phyloP scores from a whole-genome alignment of 75 land plant genomes.

The Picea sitchensis region DNA sequence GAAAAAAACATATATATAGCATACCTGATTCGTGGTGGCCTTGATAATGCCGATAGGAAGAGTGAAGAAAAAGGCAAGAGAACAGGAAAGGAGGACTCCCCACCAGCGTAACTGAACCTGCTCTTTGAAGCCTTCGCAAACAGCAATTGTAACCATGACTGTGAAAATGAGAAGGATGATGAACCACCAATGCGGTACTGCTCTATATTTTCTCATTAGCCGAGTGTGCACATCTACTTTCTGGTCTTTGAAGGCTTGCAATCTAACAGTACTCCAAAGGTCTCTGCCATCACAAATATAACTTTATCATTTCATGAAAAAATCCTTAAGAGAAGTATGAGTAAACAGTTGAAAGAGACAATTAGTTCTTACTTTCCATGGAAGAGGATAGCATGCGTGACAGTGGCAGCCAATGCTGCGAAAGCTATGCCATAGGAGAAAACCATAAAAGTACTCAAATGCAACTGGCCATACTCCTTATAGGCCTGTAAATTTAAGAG shows the following conservation, averaged over 20 bases:
- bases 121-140: slow-evolving; percentile 23
- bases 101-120: slow-evolving; percentile 24
- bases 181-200: slow-evolving; percentile 26
- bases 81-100: slow-evolving; percentile 18
- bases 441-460: slow-evolving; percentile 69
- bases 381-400: slow-evolving; percentile 59
- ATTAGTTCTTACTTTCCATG: slow-evolving; percentile 46
- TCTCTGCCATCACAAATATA: background rate
- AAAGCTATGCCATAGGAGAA: slow-evolving; percentile 69
- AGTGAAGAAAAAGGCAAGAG: slow-evolving; percentile 17
- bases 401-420: slow-evolving; percentile 63
- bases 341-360: slow-evolving; percentile 9
- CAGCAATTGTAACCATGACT: slow-evolving; percentile 9
- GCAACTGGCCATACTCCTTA: slow-evolving; percentile 32
- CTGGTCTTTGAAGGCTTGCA: slow-evolving; percentile 10
- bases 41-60: slow-evolving; percentile 33
- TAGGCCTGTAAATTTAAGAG: slow-evolving; percentile 48
- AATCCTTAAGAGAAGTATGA: background rate
- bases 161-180: slow-evolving; percentile 8
- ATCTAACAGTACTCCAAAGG: background rate
- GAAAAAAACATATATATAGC: no score
- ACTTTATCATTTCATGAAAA: background rate
- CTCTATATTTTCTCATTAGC: slow-evolving; percentile 24
- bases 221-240: slow-evolving; percentile 32
- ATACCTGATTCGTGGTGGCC: slow-evolving; percentile 35